Evolutionary conservation across 23 red algal species (phyloP), one percentile per base, ranked within the genome.

Genomic region (Pyropia haitanensis): DNA sequence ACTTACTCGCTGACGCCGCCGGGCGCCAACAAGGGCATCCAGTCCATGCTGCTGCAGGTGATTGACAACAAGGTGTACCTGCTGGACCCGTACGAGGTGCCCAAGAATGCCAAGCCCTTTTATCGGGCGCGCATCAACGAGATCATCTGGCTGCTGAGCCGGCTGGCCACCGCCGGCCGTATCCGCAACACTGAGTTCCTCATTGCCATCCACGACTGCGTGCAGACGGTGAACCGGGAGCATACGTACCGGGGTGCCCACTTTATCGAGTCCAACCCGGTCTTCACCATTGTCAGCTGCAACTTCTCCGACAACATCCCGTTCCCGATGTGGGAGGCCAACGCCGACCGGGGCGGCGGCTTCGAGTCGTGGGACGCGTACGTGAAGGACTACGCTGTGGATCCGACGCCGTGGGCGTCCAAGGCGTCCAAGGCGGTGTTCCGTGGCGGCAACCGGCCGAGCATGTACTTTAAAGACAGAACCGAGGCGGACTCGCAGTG

Each of bases 301-400:
- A 82, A 87, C 32, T 86, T 98, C 70, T 85, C 77, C 7, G 94
- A 98, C 63, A 89, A 98, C 77, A 88, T 98, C 31, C 94, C 94
- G 13, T 87, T 90, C 68, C 94, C 94, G 28, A 89, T 98, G 73
- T 86, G 85, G 70, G 94, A 98, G 58, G 79, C 75, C 18, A 81
- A 86, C 39, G 53, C 63, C 15, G 67, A 67, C 2, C 61, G 73
- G 20, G 76, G 84, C 17, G 63, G 70, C 14, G 94, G 88, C 23
- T 67, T 85, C 18, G 63, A 59, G 25, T 76, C 68, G 20, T 98
- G 94, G 94, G 94, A 98, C 60, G 72, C 56, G 3, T 73, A 73
- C 58, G 78, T 89, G 65, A 73, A 85, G 55, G 65, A 85, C n/a
- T 82, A 87, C 29, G 70, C 21, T 46, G 51, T 30, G 23, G 81